Percentiles rank a stretch among this genome's conserved stretches.
phyloP scores from a whole-genome alignment of 768 basidiomycete species.

The Kwoniella sp. region DNA sequence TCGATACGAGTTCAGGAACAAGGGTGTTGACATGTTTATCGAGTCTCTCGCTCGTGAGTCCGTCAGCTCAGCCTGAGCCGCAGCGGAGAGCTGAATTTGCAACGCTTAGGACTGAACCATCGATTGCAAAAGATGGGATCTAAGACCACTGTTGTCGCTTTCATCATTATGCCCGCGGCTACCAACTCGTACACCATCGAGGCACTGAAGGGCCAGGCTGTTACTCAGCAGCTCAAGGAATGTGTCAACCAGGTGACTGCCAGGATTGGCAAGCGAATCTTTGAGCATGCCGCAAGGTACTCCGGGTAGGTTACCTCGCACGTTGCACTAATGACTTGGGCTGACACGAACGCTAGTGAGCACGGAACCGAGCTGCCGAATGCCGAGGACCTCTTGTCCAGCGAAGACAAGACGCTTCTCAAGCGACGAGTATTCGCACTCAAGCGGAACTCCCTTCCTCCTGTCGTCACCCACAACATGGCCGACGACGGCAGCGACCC shows the following conservation, averaged over 20 bases:
- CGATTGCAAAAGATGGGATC: conserved; percentile 63
- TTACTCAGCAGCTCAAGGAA: conserved; percentile 91
- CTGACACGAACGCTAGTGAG: conserved; percentile 54
- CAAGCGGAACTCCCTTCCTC: conserved; percentile 88
- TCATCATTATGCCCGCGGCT: conserved; percentile 97
- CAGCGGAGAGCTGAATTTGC: too few relatives aligned
- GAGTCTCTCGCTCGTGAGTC: conserved; percentile 78
- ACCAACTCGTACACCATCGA: conserved; percentile 97
- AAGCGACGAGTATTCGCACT: conserved; percentile 96
- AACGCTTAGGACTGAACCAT: conserved; percentile 58
- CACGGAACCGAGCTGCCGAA: conserved; percentile 67
- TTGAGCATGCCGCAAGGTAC: conserved; percentile 89
- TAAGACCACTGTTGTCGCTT: conserved; percentile 86
- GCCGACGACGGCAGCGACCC: conserved; percentile 86
- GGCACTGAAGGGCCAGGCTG: conserved; percentile 93
- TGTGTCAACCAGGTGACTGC: conserved; percentile 94
- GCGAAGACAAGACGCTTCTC: conserved; percentile 87
- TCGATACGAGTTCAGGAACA: conserved; percentile 97
- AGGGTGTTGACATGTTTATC: conserved; percentile 99
- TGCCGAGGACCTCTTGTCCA: conserved; percentile 71
- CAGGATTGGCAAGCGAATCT: conserved; percentile 82
- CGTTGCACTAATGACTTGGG: not conserved
- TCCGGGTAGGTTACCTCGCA: conserved; percentile 62
- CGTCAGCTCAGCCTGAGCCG: too few relatives aligned
- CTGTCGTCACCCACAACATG: conserved; percentile 99